Evolutionary conservation across 2,329 filamentous ascomycete species (phyloP), one percentile per base, ranked within the genome.

Genomic region (Exserohilum turcica): DNA sequence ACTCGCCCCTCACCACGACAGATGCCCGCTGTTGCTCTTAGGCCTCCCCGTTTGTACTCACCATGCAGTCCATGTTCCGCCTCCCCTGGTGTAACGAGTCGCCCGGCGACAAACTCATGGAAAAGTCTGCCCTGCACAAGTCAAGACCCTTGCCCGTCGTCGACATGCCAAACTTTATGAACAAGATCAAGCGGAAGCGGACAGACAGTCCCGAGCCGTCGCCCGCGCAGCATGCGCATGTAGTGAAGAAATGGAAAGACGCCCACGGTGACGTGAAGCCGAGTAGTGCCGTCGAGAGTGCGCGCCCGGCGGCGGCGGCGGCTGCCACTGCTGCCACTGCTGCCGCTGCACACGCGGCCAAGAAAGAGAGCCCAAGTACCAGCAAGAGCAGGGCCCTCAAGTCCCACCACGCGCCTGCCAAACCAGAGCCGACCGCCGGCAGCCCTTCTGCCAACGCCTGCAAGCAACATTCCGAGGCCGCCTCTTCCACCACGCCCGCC

Each of bases 181-280:
- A 77, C 59, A 79, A 80, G 63, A 73, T 84, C 66, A 87, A 87
- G 78, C 80, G 84, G 57, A 86, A 86, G 72, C 77, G 80, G 49
- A 78, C 79, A 28, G 77, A 79, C 57, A 83, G 79, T 59, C 73
- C 76, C 38, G 78, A 79, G 62, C 70, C 70, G 13, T 58, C 65
- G 46, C 57, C 66, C 43, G 45, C 63, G 29, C 66, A 70, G 54
- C 65, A 64, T 59, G 67, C 66, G 54, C 70, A 73, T 49, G 65
- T 72, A 43, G 67, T 74, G 55, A 74, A 75, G 71, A 74, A 74
- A 67, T 73, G 66, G 66, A 76, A 74, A 60, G 62, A 60, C 38
- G 62, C 67, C n/a, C 60, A 69, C 7, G 71, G 70, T 33, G 70
- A 73, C 39, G 57, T 70, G 54, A 72, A 64, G 55, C 63, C 64